A percentile compares a stretch with the other conserved stretches of the same genome.
Conservation (phyloP, 805 yeast species). For the Ogataea polymorpha region DNA sequence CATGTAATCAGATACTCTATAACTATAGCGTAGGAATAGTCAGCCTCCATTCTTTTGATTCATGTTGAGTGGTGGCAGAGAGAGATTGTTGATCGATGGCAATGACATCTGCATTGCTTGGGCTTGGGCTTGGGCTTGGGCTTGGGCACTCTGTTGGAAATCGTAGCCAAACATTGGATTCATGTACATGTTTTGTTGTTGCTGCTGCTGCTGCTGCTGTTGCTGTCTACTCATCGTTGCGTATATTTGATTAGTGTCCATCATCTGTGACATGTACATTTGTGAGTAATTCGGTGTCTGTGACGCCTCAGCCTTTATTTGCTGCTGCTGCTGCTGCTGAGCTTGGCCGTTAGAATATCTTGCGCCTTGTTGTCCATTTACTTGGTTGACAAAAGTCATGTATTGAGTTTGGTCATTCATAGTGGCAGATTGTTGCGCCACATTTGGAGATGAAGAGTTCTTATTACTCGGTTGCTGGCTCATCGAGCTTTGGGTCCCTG, state of each 20-base stretch:
- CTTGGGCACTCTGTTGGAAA: slow-evolving; percentile 20
- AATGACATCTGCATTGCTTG: slow-evolving; percentile 22
- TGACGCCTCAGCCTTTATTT: slow-evolving; percentile 13
- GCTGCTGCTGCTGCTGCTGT: slow-evolving; percentile 20
- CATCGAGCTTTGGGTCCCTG: slow-evolving; percentile 7
- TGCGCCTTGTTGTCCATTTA: slow-evolving; percentile 20
- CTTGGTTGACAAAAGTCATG: slow-evolving; percentile 21
- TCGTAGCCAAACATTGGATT: slow-evolving; percentile 23
- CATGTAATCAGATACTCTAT: slow-evolving; percentile 2
- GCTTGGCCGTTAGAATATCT: slow-evolving; percentile 20
- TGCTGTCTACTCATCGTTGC: slow-evolving; percentile 24
- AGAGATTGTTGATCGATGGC: slow-evolving; percentile 31
- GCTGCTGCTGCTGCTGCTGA: slow-evolving; percentile 9
- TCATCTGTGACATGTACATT: slow-evolving; percentile 22
- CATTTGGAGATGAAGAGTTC: slow-evolving; percentile 23
- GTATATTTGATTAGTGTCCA: slow-evolving; percentile 23
- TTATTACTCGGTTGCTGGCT: slow-evolving; percentile 13
- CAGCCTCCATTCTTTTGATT: slow-evolving; percentile 24
- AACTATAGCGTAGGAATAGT: neutral
- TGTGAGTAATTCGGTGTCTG: slow-evolving; percentile 21
- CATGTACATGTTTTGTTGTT: slow-evolving; percentile 16
- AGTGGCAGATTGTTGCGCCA: slow-evolving; percentile 19
- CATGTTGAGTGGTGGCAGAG: slow-evolving; percentile 33
- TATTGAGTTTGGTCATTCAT: slow-evolving; percentile 22
- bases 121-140: slow-evolving; percentile 20